A percentile compares a stretch with the other conserved stretches of the same genome.
Conservation (phyloP, 2,329 filamentous ascomycete species). For the Diaporthe ampelina region DNA sequence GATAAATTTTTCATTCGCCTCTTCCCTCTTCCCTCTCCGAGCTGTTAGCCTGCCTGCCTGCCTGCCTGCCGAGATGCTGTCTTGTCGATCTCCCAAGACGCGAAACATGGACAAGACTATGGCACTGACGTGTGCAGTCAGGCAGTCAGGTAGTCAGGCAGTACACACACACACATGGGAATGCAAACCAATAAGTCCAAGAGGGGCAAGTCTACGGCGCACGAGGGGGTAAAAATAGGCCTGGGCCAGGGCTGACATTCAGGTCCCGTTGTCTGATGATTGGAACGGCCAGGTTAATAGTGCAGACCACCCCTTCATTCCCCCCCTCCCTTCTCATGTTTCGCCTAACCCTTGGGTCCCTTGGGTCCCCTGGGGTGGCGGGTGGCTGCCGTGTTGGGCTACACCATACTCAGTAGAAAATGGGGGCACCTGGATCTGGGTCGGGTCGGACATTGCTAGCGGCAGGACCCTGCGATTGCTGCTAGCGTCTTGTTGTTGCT, state of each 20-base stretch:
- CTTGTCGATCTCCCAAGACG: background rate
- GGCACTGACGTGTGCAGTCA: no score
- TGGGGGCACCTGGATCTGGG: background rate
- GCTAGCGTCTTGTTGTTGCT: slow-evolving; percentile 12
- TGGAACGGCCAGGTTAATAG: slow-evolving; percentile 1
- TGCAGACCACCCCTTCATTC: background rate
- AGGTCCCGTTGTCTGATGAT: background rate
- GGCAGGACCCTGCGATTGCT: slow-evolving; percentile 20
- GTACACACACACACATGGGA: no score
- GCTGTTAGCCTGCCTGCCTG: background rate
- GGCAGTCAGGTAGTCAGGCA: no score
- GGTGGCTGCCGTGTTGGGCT: background rate
- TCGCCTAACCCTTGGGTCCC: background rate
- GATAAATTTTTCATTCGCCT: background rate
- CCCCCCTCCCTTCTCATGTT: background rate
- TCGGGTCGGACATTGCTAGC: background rate
- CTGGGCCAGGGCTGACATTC: background rate
- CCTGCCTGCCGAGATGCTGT: slow-evolving; percentile 21
- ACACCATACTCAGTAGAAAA: background rate
- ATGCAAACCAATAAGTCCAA: no score
- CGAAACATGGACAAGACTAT: slow-evolving; percentile 14
- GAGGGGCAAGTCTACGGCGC: background rate
- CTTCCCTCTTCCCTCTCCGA: background rate
- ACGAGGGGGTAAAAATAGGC: background rate
- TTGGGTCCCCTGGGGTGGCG: background rate